Evolutionary conservation across 1,284 basidiomycete genomes (phyloP), one percentile per base, ranked within the genome.

Genomic region (Mycena citricolor): DNA sequence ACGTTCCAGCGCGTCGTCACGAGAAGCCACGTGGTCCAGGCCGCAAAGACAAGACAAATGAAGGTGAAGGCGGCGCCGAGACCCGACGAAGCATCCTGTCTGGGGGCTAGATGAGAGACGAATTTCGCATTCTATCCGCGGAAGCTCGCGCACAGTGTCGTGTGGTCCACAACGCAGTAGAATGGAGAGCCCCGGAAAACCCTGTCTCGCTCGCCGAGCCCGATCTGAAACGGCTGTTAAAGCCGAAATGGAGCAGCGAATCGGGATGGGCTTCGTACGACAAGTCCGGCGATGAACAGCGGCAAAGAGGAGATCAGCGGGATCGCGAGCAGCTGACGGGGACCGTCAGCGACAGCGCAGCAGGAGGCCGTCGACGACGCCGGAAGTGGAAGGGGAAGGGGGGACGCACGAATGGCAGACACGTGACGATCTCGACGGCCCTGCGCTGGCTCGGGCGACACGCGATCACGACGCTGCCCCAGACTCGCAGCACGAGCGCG

Each of bases 111-210:
- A 11, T 23, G 24, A 19, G 34, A 10, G 13, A 21, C 13, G 4
- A 17, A 16, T n/a, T 19, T 33, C 12, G 35, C n/a, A n/a, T n/a
- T n/a, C n/a, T n/a, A 6, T 25, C 25, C n/a, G 13, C 7, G 13
- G 16, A 10, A 24, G 13, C 23, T 8, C 8, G 14, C 47, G 21
- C 26, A 46, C 48, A 50, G 3, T 34, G 19, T 3, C n/a, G 43
- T 5, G 12, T 34, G 19, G 13, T 47, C 36, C n/a, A 46, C 44
- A 2, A 39, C 32, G 30, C 48, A 50, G 17, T 50, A 50, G 25
- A 50, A 46, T 4, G 48, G 43, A 4, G 39, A 42, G 12, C 35
- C 49, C 14, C 44, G 39, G 20, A 39, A 51, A n/a, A 47, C 39
- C 22, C 34, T 32, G 6, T 16, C 37, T 7, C 13, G 43, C 22